These are phyloP conservation scores for Cichorium intybus DNA, from an alignment of 140 eudicot species.

Conservation along the genomic window DNA sequence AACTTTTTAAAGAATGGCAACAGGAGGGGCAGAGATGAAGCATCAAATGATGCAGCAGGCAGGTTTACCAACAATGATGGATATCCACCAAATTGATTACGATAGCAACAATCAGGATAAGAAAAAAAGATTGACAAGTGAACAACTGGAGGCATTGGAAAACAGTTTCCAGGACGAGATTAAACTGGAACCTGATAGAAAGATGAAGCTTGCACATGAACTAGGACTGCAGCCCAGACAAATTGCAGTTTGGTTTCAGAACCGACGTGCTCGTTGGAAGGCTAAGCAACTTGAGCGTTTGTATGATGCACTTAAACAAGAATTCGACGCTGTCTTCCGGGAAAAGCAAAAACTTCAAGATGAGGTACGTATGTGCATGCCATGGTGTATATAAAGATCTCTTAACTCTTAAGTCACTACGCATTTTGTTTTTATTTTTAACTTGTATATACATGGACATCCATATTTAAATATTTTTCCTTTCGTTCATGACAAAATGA, in stretches of 20 bases:
- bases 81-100: slow-evolving; percentile 26
- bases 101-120: slow-evolving; percentile 36
- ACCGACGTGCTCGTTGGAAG: slow-evolving; percentile 94
- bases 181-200: slow-evolving; percentile 84
- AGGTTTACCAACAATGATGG: slow-evolving; percentile 39
- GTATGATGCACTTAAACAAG: slow-evolving; percentile 64
- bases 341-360: slow-evolving; percentile 79
- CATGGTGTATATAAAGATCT: not conserved
- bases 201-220: slow-evolving; percentile 80
- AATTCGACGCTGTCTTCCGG: slow-evolving; percentile 58
- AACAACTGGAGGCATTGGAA: slow-evolving; percentile 74
- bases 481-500: not conserved
- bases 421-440: not conserved
- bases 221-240: slow-evolving; percentile 88
- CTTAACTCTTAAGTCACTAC: not conserved
- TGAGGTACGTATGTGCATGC: slow-evolving; percentile 45
- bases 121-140: slow-evolving; percentile 67
- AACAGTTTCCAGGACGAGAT: slow-evolving; percentile 76
- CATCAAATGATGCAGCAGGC: slow-evolving; percentile 26
- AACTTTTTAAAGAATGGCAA: not conserved
- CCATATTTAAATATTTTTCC: no score
- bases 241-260: slow-evolving; percentile 92
- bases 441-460: not conserved
- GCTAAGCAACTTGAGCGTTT: slow-evolving; percentile 85
- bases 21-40: slow-evolving; percentile 36